These are phyloP conservation scores for Kazachstania sp. DNA, from an alignment of 1,139 yeast genomes.

Conservation along the genomic window DNA sequence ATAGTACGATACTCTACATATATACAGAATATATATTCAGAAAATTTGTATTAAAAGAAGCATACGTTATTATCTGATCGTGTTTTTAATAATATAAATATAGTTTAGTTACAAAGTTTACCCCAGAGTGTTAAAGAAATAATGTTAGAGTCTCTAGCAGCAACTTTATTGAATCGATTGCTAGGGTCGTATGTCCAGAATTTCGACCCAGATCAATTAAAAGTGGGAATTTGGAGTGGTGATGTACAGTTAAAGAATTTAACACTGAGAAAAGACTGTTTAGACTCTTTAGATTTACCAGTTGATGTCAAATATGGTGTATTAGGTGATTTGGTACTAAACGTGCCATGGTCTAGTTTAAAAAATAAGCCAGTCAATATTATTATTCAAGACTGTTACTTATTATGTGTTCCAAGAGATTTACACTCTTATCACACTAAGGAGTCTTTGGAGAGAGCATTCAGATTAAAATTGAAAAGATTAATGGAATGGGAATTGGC, in stretches of 20 bases:
- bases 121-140: not conserved
- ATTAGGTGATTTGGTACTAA: conserved; percentile 78
- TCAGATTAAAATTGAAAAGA: conserved; percentile 56
- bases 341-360: conserved; percentile 94
- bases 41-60: too few species aligned
- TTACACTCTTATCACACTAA: conserved; percentile 43
- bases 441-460: conserved; percentile 59
- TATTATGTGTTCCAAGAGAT: conserved; percentile 68
- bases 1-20: too few species aligned
- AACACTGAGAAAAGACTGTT: conserved; percentile 60
- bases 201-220: conserved; percentile 88
- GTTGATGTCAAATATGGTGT: conserved; percentile 87
- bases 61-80: too few species aligned
- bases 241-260: conserved; percentile 81
- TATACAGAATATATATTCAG: too few species aligned
- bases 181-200: conserved; percentile 71
- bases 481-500: conserved; percentile 59
- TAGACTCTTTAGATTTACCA: conserved; percentile 80
- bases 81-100: too few species aligned
- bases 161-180: conserved; percentile 40
- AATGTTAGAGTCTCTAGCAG: conserved; percentile 48
- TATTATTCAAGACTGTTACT: conserved; percentile 76
- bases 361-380: conserved; percentile 90
- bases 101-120: too few species aligned
- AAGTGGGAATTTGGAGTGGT: conserved; percentile 97